phyloP scores from a whole-genome alignment of 1,284 basidiomycete species.

The Fomitopsis palustris region DNA sequence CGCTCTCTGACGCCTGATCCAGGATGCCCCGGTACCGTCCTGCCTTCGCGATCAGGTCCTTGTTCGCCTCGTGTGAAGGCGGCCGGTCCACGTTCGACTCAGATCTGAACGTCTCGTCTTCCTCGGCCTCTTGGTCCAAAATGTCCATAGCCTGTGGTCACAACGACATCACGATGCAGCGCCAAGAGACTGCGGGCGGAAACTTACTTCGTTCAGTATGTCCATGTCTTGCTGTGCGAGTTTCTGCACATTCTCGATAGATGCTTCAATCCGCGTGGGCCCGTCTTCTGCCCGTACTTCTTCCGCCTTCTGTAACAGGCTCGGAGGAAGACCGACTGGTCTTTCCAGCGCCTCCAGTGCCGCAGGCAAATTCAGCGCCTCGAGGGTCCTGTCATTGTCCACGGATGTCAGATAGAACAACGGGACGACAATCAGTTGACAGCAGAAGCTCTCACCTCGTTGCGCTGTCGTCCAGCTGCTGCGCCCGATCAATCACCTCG shows the following conservation, averaged over 20 bases:
- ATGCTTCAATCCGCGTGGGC: constrained; percentile 63
- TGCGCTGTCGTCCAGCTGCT: constrained; percentile 63
- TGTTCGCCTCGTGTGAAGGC: constrained; percentile 80
- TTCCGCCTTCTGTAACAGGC: constrained; percentile 82
- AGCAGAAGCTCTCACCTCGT: constrained; percentile 48
- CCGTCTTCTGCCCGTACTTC: constrained; percentile 83
- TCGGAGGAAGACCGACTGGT: constrained; percentile 85
- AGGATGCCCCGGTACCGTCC: constrained; percentile 73
- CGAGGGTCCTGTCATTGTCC: constrained; percentile 52
- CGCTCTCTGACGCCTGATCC: constrained; percentile 69
- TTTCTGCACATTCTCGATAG: constrained; percentile 71
- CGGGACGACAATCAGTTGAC: neutral
- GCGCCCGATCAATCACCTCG: constrained; percentile 59
- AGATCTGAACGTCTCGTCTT: constrained; percentile 72
- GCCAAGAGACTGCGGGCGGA: neutral
- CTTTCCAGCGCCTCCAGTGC: constrained; percentile 87
- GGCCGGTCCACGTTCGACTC: constrained; percentile 46
- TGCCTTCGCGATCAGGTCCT: constrained; percentile 67
- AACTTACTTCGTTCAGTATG: constrained; percentile 72
- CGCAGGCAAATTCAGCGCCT: constrained; percentile 78
- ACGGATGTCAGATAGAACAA: neutral
- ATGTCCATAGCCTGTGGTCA: constrained; percentile 74
- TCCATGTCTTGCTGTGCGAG: constrained; percentile 62
- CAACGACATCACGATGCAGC: neutral
- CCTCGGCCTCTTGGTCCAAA: constrained; percentile 84